Evolutionary conservation across 2,329 filamentous ascomycete genomes (phyloP), one percentile per base, ranked within the genome.

Genomic region (Monilinia polystroma): DNA sequence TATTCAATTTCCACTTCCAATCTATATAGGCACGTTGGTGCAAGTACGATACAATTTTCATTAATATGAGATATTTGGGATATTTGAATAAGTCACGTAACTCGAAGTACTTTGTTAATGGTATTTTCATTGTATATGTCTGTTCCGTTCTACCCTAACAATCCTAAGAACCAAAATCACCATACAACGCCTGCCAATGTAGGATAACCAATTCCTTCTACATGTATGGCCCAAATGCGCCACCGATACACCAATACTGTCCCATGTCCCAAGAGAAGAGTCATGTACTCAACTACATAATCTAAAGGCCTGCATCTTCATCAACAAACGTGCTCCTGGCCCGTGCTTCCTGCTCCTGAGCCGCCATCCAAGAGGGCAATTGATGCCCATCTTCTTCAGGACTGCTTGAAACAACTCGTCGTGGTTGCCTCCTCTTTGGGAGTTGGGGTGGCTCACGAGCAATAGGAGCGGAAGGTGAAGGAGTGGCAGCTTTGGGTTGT

Each of bases 271-370:
- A 26, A 57, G 20, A 11, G 35, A 10, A 26, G 10, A 57, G 26
- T 45, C 29, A 56, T 26, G 20, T n/a, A 23, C 16, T 38, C 11
- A 26, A 57, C n/a, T 56, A 26, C 52, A 43, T n/a, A 63, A 26
- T 29, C 68, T 55, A 70, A n/a, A 72, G 26, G 26, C 71, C 70
- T 47, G 55, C 56, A 58, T 76, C 75, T 52, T 77, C 75, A 53
- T 76, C 73, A n/a, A 75, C 70, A 56, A 75, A 75, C 26, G 70
- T 72, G 57, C 72, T 77, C 67, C 73, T 76, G 8, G 72, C 68
- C 60, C 76, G 72, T 10, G 74, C 74, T 59, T 77, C 76, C 63
- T 77, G 73, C 66, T 78, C 77, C 66, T 77, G 75, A 16, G 76
- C 76, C 29, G 73, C 71, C 53, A 76, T 68, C 76, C 76, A 77